phyloP scores from a whole-genome alignment of 2,329 filamentous ascomycete species.

The Fusarium luffae region DNA sequence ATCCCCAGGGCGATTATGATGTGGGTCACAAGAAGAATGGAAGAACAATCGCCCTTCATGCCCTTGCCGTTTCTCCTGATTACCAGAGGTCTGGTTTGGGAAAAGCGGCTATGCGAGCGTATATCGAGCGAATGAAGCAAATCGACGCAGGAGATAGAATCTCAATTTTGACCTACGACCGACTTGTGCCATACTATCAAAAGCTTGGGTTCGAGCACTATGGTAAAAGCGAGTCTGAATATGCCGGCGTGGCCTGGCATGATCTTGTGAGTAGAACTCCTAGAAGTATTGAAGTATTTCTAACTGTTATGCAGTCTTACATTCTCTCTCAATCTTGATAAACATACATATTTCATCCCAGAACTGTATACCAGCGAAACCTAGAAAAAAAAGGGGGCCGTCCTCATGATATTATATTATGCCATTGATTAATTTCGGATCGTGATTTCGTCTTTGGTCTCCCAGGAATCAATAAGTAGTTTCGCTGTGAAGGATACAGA shows the following conservation, averaged over 20 bases:
- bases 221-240: conserved; percentile 47
- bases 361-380: background rate
- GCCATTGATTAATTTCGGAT: fast-evolving
- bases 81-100: conserved; percentile 44
- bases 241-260: conserved; percentile 48
- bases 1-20: conserved; percentile 14
- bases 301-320: conserved; percentile 5
- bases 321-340: conserved; percentile 4
- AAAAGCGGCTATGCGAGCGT: conserved; percentile 41
- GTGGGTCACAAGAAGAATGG: conserved; percentile 43
- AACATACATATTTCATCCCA: background rate
- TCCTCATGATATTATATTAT: background rate
- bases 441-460: background rate
- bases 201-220: conserved; percentile 47
- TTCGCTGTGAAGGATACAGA: background rate
- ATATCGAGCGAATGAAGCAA: conserved; percentile 38
- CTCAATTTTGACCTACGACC: conserved; percentile 47
- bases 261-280: conserved; percentile 41
- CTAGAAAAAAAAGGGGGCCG: fast-evolving
- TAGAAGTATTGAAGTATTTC: fast-evolving
- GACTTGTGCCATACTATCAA: conserved; percentile 47
- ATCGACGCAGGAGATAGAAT: conserved; percentile 39
- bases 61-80: conserved; percentile 44
- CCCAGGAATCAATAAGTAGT: no score
- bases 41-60: conserved; percentile 46